phyloP scores from a whole-genome alignment of 331 rosid genomes.

The Acacia concinna region DNA sequence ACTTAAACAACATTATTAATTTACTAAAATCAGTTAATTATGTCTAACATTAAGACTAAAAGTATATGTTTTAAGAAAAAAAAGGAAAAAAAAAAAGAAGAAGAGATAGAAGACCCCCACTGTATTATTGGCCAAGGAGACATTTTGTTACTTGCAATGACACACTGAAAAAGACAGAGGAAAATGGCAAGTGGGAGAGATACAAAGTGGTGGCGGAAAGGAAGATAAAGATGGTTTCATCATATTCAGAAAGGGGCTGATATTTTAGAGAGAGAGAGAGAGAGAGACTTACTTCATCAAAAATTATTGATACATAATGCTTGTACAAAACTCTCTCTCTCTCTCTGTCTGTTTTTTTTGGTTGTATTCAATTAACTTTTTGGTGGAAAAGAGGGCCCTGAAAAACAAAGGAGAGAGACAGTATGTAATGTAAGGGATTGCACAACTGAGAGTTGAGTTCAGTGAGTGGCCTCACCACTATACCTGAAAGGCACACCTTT shows the following conservation, averaged over 20 bases:
- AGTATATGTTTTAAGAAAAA: no score
- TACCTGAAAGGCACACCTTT: slow-evolving; percentile 3
- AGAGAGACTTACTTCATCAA: neutral
- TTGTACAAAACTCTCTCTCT: no score
- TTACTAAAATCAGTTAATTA: no score
- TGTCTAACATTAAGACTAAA: no score
- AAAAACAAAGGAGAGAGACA: no score
- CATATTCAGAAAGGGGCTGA: no score
- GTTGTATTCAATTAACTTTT: neutral
- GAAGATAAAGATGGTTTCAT: neutral
- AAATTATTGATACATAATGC: neutral
- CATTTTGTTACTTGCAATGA: slow-evolving; percentile 45
- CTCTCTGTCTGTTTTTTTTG: neutral
- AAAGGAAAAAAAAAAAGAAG: no score
- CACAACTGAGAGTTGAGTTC: slow-evolving; percentile 17
- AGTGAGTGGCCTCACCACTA: slow-evolving; percentile 4
- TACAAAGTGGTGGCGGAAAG: neutral
- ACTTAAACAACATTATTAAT: no score
- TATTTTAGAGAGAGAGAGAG: no score
- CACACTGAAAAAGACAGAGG: slow-evolving; percentile 34
- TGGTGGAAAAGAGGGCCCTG: no score
- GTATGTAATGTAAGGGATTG: neutral
- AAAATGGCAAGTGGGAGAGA: neutral
- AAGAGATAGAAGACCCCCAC: neutral
- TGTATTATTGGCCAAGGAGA: neutral